phyloP scores from a whole-genome alignment of 2,329 filamentous ascomycete species.

The Trichoderma brevicompactum region DNA sequence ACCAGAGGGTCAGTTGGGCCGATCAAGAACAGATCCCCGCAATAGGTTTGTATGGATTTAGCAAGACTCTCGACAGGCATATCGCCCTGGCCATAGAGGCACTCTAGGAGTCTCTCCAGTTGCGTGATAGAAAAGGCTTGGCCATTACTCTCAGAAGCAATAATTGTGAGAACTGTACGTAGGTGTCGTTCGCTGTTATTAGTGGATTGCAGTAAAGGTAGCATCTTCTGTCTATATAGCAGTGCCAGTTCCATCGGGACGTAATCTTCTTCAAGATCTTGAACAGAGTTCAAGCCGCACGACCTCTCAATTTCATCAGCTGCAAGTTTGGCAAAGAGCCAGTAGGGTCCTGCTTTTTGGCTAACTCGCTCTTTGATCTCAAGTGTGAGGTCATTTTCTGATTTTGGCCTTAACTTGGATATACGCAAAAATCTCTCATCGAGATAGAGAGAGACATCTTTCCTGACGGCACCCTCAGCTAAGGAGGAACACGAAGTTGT shows the following conservation, averaged over 20 bases:
- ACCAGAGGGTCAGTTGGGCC: constrained; percentile 13
- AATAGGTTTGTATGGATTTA: constrained; percentile 14
- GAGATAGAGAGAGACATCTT: constrained; percentile 21
- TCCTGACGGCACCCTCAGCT: background rate
- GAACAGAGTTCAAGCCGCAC: background rate
- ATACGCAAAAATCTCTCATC: constrained; percentile 20
- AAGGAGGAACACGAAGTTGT: constrained; percentile 21
- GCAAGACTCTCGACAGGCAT: constrained; percentile 5
- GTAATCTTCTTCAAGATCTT: constrained; percentile 1
- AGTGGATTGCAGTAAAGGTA: constrained; percentile 32
- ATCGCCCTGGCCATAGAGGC: constrained; percentile 20
- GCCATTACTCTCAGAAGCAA: constrained; percentile 23
- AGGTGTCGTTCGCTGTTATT: constrained; percentile 28
- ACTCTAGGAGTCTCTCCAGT: constrained; percentile 21
- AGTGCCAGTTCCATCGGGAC: constrained; percentile 28
- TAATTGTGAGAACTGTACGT: constrained; percentile 19
- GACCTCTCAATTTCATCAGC: constrained; percentile 26
- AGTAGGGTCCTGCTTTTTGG: constrained; percentile 28
- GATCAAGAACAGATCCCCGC: constrained; percentile 28
- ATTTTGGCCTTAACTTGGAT: background rate
- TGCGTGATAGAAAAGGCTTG: constrained; percentile 19
- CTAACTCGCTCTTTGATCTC: constrained; percentile 28
- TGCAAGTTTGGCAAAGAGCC: constrained; percentile 31
- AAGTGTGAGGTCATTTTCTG: background rate
- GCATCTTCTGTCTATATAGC: constrained; percentile 31